Percentiles rank a stretch among this genome's conserved stretches.
These are phyloP conservation scores for Flaveria ramosissima DNA, from an alignment of 129 eudicot species.

Conservation along the genomic window DNA sequence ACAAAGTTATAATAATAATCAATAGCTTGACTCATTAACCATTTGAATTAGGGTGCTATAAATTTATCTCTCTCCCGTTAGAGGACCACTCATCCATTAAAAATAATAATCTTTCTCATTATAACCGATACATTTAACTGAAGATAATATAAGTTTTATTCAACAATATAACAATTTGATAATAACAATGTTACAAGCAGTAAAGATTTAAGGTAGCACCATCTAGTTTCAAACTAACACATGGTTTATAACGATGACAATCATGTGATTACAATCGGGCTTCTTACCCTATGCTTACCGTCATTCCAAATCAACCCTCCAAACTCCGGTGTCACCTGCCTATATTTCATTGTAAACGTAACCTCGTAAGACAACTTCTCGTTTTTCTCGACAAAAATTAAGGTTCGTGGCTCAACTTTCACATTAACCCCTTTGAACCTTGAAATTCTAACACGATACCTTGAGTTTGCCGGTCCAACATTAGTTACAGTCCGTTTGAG, in stretches of 20 bases:
- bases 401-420: constrained; percentile 52
- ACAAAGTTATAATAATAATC: too few relatives aligned
- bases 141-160: too few relatives aligned
- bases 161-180: too few relatives aligned
- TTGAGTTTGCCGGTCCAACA: constrained; percentile 52
- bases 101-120: too few relatives aligned
- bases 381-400: constrained; percentile 40
- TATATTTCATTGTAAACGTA: constrained; percentile 34
- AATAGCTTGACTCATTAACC: too few relatives aligned
- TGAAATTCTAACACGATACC: constrained; percentile 55
- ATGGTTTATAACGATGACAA: constrained; percentile 20
- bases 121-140: too few relatives aligned
- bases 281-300: constrained; percentile 58
- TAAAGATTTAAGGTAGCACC: too few relatives aligned
- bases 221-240: too few relatives aligned
- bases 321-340: constrained; percentile 48
- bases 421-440: constrained; percentile 57
- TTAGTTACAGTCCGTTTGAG: constrained; percentile 62
- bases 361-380: constrained; percentile 61
- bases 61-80: too few relatives aligned
- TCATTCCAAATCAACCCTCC: constrained; percentile 70
- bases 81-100: too few relatives aligned
- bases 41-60: too few relatives aligned
- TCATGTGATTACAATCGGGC: constrained; percentile 60
- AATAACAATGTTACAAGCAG: too few relatives aligned